Percentiles rank a stretch among this genome's conserved stretches.
Evolutionary conservation across 371 early-diverging fungal genomes (phyloP).

Genomic region (Mortierella polycephala): DNA sequence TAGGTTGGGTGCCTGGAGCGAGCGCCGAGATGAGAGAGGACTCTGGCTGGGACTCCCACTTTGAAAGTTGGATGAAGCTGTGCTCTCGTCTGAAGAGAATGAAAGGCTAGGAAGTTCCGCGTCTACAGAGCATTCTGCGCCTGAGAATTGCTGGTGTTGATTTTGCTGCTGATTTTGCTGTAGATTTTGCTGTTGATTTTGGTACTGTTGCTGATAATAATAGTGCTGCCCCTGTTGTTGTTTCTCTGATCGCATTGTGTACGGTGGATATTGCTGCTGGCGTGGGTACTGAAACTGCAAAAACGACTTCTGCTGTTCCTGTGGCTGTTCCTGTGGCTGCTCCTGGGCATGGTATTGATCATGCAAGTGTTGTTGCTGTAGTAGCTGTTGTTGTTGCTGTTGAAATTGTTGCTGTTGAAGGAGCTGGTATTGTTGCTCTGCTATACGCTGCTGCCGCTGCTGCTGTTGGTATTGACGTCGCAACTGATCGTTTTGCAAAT

Average conservation of each 20-base stretch:
- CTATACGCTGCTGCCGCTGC: slow-evolving; percentile 3
- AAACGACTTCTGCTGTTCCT: background rate
- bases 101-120: slow-evolving; percentile 21
- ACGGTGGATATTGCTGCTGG: background rate
- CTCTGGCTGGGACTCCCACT: background rate
- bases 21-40: background rate
- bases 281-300: slow-evolving; percentile 2
- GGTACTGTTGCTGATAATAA: slow-evolving; percentile 3
- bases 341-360: background rate
- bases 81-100: slow-evolving; percentile 10
- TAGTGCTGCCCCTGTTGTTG: slow-evolving; percentile 9
- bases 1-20: no score
- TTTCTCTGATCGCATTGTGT: background rate
- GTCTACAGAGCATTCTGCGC: background rate
- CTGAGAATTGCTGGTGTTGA: slow-evolving; percentile 4
- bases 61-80: slow-evolving; percentile 1
- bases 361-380: slow-evolving; percentile 4
- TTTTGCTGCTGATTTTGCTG: slow-evolving; percentile 2
- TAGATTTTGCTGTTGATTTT: slow-evolving; percentile 6
- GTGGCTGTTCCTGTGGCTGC: background rate
- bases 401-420: slow-evolving; percentile 12
- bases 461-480: slow-evolving; percentile 4
- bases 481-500: slow-evolving; percentile 15
- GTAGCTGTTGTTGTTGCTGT: slow-evolving; percentile 13
- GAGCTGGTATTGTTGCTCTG: background rate